These are phyloP conservation scores for Exophiala oligosperma DNA, from an alignment of 2,329 filamentous ascomycete species.

Conservation along the genomic window DNA sequence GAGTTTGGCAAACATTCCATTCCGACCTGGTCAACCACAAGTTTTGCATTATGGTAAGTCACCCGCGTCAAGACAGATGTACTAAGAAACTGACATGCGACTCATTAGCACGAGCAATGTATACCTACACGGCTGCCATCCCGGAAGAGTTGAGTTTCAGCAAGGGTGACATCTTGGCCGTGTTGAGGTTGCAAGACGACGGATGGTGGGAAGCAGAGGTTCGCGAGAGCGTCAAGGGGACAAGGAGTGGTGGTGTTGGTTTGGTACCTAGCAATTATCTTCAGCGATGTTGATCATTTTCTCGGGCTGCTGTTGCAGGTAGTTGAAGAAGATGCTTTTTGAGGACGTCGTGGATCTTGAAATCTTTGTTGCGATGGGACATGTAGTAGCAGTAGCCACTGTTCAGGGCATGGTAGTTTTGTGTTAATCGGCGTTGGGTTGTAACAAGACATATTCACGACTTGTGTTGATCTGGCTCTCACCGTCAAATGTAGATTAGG, in stretches of 20 bases:
- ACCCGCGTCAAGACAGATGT: conserved; percentile 16
- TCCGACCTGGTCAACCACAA: conserved; percentile 6
- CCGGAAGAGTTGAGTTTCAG: conserved; percentile 89
- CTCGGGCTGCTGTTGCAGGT: too few species aligned
- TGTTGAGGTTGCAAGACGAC: conserved; percentile 90
- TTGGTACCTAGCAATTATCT: conserved; percentile 69
- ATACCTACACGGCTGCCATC: conserved; percentile 91
- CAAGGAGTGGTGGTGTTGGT: conserved; percentile 53
- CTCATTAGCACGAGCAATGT: conserved; percentile 78
- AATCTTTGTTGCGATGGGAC: too few species aligned
- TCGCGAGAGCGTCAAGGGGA: conserved; percentile 58
- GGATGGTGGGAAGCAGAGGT: conserved; percentile 98
- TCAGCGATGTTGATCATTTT: conserved; percentile 51
- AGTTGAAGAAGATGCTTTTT: too few species aligned
- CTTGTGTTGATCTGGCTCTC: too few species aligned
- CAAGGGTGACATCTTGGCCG: conserved; percentile 88
- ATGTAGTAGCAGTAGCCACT: too few species aligned
- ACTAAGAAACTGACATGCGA: background rate
- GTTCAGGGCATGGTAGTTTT: too few species aligned
- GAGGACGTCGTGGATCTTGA: too few species aligned
- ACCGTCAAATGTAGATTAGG: too few species aligned
- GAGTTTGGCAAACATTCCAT: conserved; percentile 70
- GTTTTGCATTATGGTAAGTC: conserved; percentile 92
- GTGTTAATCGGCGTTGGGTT: too few species aligned
- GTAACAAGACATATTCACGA: too few species aligned